These are phyloP conservation scores for Cryphonectria parasitica DNA, from an alignment of 2,329 filamentous ascomycete species.

Conservation along the genomic window DNA sequence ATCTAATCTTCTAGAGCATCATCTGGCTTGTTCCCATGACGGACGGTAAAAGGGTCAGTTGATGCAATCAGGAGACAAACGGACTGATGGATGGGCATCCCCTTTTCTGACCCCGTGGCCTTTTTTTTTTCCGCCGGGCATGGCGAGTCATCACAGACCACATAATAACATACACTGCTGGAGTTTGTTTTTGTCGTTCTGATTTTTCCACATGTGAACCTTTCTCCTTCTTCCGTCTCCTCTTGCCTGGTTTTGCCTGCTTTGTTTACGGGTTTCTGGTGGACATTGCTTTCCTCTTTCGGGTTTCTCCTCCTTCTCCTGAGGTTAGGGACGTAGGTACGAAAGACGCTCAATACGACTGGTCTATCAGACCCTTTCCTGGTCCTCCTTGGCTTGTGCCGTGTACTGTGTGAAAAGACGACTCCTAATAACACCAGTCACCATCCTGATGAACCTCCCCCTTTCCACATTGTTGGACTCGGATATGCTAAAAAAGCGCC, in stretches of 20 bases:
- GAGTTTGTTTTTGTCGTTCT: slow-evolving; percentile 20
- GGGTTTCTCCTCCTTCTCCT: neutral
- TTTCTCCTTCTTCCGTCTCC: neutral
- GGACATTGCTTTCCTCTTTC: slow-evolving; percentile 21
- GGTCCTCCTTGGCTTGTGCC: neutral
- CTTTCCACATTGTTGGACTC: too few relatives aligned
- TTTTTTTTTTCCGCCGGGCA: neutral
- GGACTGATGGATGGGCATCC: neutral
- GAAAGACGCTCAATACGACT: slow-evolving; percentile 19
- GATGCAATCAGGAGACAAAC: slow-evolving; percentile 11
- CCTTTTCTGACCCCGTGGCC: slow-evolving; percentile 2
- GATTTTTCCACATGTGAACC: slow-evolving; percentile 20
- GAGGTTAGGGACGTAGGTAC: slow-evolving; percentile 25
- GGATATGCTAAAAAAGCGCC: too few relatives aligned
- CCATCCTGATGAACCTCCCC: neutral
- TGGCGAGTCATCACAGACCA: slow-evolving; percentile 25
- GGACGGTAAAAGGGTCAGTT: neutral
- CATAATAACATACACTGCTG: slow-evolving; percentile 30
- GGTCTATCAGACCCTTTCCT: neutral
- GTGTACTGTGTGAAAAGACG: neutral
- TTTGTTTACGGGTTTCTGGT: slow-evolving; percentile 11
- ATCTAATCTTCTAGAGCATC: slow-evolving; percentile 22
- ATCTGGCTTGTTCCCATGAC: slow-evolving; percentile 11
- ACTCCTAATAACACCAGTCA: neutral
- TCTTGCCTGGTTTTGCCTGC: slow-evolving; percentile 20